Evolutionary conservation across 768 basidiomycete genomes (phyloP), one percentile per base, ranked within the genome.

Genomic region (Leucogyrophana mollusca): DNA sequence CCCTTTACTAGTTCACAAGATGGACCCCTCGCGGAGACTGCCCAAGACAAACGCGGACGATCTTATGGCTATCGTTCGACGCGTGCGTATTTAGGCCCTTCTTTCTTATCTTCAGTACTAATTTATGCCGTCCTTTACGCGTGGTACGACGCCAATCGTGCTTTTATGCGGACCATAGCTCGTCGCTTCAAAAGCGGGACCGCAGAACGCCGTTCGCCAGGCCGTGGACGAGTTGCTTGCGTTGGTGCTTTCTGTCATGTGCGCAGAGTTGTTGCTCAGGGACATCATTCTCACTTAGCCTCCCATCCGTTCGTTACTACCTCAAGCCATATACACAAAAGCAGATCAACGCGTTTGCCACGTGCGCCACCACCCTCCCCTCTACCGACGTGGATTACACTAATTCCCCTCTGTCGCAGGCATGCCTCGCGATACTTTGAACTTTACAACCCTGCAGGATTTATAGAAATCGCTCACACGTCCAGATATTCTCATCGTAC

Each of bases 381-480:
- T 50, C 48, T 61, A 53, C 57, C 53, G 52, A 56, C 59, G 40
- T 45, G 51, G 56, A 53, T 48, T 54, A 51, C 43, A 51, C 33
- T 37, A 57, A 50, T 50, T 61, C 52, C 53, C 56, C 51, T 56
- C 61, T 50, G 41, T 52, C 35, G 54, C 56, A 93, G 90, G 43
- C 90, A 93, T 62, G 90, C 87, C 34, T 90, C 87, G 35, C 87
- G 90, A 27, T 93, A 93, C 66, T 85, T 92, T 57, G 90, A 92
- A 61, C 77, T 93, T 35, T 93, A 93, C 66, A 76, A 88, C 56
- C 87, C 90, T 24, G 76, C 77, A 9, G 91, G 90, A 40, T 82
- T 78, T 47, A 91, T 93, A 53, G 90, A 93, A 70, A 90, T 93
- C 52, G 83, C 90, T 3, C 89, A 90, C 67, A 93, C 90, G 0